Base-by-base conservation (phyloP, 169 alveolate genomes). In the Cryptosporidium baileyi region DNA sequence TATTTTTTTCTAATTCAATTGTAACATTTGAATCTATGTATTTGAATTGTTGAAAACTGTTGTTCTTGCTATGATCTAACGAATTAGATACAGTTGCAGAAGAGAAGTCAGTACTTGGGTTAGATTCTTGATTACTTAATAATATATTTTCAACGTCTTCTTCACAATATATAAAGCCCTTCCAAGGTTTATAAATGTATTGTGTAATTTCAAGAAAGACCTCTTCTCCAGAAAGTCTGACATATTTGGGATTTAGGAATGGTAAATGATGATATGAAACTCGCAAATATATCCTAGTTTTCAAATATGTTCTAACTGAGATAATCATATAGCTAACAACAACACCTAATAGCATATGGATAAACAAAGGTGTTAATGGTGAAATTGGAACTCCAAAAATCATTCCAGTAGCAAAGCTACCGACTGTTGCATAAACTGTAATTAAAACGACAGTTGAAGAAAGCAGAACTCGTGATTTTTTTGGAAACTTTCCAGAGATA, bases 321-420 rank as follows among this genome's bases (percentile, higher is more conserved):
- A 74, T 74, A 4, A 74, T 74, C 85, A 74, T 74, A 22, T 74
- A 74, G n/a, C 85, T 74, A 11, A 74, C 85, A 74, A 74, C 74
- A 19, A 74, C 67, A 22, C 85, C 85, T 45, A 74, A 41, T 2
- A 74, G 34, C 85, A 74, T 74, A 60, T 74, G 85, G 15, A 74
- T 74, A 43, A 74, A 74, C 22, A 74, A n/a, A 15, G 85, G 85
- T 1, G 85, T 74, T 6, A 74, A 61, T 28, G 85, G 74, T 13
- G 85, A 74, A 22, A 74, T 74, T 19, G 85, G 85, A 17, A 74
- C 85, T 22, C 85, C 85, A 57, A 74, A 74, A 24, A 74, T 24
- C 85, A 74, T 74, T 26, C 85, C 85, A 1, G 85, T 74, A 38
- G 85, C 85, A 57, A 74, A 74, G 30, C 85, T 74, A 6, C 85